Evolutionary conservation across 2,329 filamentous ascomycete species (phyloP), one percentile per base, ranked within the genome.

Genomic region (Alternaria gansuensis): DNA sequence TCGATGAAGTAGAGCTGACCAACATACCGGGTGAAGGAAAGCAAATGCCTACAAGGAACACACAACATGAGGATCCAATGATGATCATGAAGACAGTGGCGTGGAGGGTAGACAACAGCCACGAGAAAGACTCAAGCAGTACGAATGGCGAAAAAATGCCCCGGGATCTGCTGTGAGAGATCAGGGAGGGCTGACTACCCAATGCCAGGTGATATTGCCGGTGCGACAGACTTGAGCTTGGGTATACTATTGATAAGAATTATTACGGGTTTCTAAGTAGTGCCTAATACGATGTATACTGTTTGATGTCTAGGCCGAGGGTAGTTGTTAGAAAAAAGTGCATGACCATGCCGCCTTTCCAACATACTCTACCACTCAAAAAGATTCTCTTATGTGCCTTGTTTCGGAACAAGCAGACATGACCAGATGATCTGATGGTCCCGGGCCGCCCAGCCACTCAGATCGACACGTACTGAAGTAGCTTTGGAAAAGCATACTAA

Each of bases 51-150:
- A n/a, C 14, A 21, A 28, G 36, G 14, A n/a, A 28, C 24, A 11
- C 23, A 23, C 13, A 57, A 40, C 10, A 50, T 8, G 46, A 52
- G 6, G 40, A 57, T 24, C 26, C 55, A 5, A 41, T 48, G 11
- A 39, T 34, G 26, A 60, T 60, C 6, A 60, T 46, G 1, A 63
- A 60, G 54, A 60, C 39, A 24, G 34, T 60, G 4, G 54, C 57
- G 11, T 63, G 57, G 54, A 49, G 1, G 1, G 28, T 48, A 29
- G 44, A 48, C 5, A 48, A 48, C n/a, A 17, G 17, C n/a, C 44
- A 31, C 9, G 44, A 48, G n/a, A 48, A 48, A 17, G 44, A 48
- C 26, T 48, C 44, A 13, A n/a, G 13, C 9, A 48, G 44, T 34
- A 48, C 44, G 44, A 48, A 21, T 24, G 17, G 44, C n/a, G 44